Evolutionary conservation across 768 basidiomycete species (phyloP), one percentile per base, ranked within the genome.

Genomic region (Termitomyces sp.): DNA sequence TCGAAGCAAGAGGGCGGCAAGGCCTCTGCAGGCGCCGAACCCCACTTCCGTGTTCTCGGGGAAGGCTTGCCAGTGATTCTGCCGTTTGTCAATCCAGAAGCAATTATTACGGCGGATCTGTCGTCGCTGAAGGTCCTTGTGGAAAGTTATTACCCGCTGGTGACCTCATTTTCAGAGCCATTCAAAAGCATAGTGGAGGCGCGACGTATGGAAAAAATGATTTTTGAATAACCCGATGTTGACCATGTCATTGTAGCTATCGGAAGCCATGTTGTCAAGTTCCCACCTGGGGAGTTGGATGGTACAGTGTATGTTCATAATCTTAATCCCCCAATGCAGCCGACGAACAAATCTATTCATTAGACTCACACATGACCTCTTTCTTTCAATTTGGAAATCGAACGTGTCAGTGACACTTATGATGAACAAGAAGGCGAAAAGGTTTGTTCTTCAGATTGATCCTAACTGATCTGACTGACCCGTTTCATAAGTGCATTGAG

Each of bases 391-490:
- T 51, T 98, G 96, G 97, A 95, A 92, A 73, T 94, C 93, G 2
- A 88, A 87, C 57, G 84, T 86, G 12, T 96, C 94, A 0, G 68
- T 96, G 52, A 85, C 89, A 0, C 77, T 98, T 57, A 94, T 98
- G 93, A 85, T 97, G 53, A 95, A 98, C 73, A 99, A 98, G 72
- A 90, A 90, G 66, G 92, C 94, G 25, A 98, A 98, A 74, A 92
- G 89, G 95, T 93, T 43, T 11, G 76, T 68, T 32, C 16, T 12
- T 16, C 19, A 4, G 10, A 29, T 27, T n/a, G 21, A 7, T 12
- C 50, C n/a, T 59, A 37, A 25, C 37, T 43, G 11, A 12, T 19
- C 41, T 50, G 34, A 58, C 51, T 40, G 48, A 47, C 50, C 53
- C 45, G 25, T 52, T 38, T 12, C 52, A n/a, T 4, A 59, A 98